A percentile compares a stretch with the other conserved stretches of the same genome.
Evolutionary conservation across 352 stramenopile species (phyloP).

Genomic region (Phytophthora pini): DNA sequence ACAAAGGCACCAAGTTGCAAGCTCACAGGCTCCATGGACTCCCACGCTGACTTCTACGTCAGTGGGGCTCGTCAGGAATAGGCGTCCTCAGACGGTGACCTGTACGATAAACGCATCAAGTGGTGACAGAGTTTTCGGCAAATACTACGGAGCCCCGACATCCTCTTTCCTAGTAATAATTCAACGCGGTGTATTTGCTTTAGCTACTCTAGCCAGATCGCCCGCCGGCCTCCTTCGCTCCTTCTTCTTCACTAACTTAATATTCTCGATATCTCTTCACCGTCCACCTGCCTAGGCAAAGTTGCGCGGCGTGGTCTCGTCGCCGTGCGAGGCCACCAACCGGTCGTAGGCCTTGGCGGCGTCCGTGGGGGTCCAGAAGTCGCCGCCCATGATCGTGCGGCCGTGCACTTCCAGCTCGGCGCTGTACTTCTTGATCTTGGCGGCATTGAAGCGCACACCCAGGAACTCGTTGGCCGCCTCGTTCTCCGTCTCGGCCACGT

Average conservation of each 20-base stretch:
- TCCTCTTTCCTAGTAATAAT: constrained; percentile 26
- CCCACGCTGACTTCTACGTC: too few relatives aligned
- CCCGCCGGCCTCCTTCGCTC: too few relatives aligned
- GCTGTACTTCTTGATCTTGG: constrained; percentile 79
- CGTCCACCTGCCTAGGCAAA: constrained; percentile 31
- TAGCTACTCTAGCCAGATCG: too few relatives aligned
- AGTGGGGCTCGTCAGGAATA: too few relatives aligned
- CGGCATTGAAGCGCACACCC: constrained; percentile 65
- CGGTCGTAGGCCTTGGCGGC: constrained; percentile 76
- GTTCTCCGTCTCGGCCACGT: constrained; percentile 49
- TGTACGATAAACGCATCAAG: too few relatives aligned
- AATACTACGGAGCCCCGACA: neutral
- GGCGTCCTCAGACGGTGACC: too few relatives aligned
- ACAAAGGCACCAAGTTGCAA: too few relatives aligned
- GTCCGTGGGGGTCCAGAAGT: constrained; percentile 77
- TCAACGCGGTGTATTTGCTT: too few relatives aligned
- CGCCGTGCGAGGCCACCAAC: constrained; percentile 70
- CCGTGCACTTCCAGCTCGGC: constrained; percentile 65
- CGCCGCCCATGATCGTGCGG: constrained; percentile 62
- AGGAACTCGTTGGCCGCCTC: constrained; percentile 62
- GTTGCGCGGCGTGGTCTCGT: constrained; percentile 66
- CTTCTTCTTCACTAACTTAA: neutral
- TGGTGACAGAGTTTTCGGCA: too few relatives aligned
- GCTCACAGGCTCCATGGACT: too few relatives aligned
- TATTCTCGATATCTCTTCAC: neutral